Evolutionary conservation across 1,284 basidiomycete genomes (phyloP), one percentile per base, ranked within the genome.

Genomic region (Sanguinoderma infundibulare): DNA sequence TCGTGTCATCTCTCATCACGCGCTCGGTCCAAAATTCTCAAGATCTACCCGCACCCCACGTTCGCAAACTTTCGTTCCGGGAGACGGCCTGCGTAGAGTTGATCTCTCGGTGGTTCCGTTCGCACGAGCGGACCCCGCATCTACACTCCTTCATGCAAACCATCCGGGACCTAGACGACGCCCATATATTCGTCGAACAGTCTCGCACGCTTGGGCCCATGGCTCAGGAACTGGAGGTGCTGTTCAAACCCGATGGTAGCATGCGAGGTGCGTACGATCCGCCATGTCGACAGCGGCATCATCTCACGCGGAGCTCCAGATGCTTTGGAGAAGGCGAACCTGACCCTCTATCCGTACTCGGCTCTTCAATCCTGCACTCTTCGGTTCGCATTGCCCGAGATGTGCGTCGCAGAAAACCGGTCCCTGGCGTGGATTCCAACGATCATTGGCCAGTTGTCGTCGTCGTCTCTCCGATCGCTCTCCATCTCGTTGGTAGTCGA

Each of bases 401-500:
- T 73, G 72, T 70, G 66, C 55, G 70, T 71, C 22, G 47, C 62
- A 3, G 59, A 64, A 20, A 72, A 72, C 63, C 39, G 32, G 15
- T 68, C 69, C 0, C 57, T 73, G 14, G 34, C 57, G 1, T 69
- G 67, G 64, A 69, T 72, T 32, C 53, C 62, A 15, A 32, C 38
- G 1, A 53, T 71, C 24, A 30, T 72, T 40, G 42, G 53, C 24
- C 69, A 70, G 50, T 60, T 70, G 15, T 51, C 62, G 3, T 65
- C 70, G 4, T 28, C 57, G 2, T 34, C 12, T 22, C 60, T 73
- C 26, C 64, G 65, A 32, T 56, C 36, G 9, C 55, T 72, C 47
- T 61, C 52, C 17, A 40, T 73, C 28, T 55, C 62, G 1, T 50
- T 72, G 20, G 59, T 57, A 10, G 69, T 69, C 28, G 69, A 73